Evolutionary conservation across 169 alveolate genomes (phyloP), one percentile per base, ranked within the genome.

Genomic region (Babesia ovis): DNA sequence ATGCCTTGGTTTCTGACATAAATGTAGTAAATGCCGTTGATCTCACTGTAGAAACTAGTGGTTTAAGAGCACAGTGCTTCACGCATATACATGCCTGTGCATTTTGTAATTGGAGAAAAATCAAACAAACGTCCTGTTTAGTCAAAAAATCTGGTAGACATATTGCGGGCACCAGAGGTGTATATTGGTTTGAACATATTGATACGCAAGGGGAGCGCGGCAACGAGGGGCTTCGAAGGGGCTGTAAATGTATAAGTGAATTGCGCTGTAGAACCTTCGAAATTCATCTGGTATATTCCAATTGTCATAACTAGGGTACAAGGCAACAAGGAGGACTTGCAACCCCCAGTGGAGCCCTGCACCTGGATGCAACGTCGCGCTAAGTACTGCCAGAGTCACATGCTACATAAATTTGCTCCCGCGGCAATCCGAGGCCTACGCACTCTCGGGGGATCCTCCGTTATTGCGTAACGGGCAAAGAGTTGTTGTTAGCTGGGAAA

Each of bases 341-440:
- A 48, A 12, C 56, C 56, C 32, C 56, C 56, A 18, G 56, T 20
- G 56, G 61, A 29, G 50, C 45, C 31, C 41, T 64, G 74, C 74
- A 64, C 74, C 74, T 48, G 55, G 61, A 64, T 64, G 74, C 74
- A 64, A 64, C 74, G 39, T 64, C 74, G 51, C 54, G 55, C 34
- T 54, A 32, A 64, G 74, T 61, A 64, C 74, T 43, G 59, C 12
- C 50, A 11, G 43, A 61, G 32, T 46, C 59, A 32, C 62, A 64
- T 64, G 67, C 50, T 57, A 32, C 27, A n/a, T 11, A 22, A 12
- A 39, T 9, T 39, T 3, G 43, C 66, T 29, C 48, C 27, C 48
- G 23, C 66, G 18, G 66, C 11, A 29, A 3, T 34, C 25, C 22
- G 8, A 46, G 34, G 55, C 60, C 22, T 34, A n/a, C 16, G n/a